Evolutionary conservation across 371 early-diverging fungal genomes (phyloP).

Genomic region (Mortierella sp.): DNA sequence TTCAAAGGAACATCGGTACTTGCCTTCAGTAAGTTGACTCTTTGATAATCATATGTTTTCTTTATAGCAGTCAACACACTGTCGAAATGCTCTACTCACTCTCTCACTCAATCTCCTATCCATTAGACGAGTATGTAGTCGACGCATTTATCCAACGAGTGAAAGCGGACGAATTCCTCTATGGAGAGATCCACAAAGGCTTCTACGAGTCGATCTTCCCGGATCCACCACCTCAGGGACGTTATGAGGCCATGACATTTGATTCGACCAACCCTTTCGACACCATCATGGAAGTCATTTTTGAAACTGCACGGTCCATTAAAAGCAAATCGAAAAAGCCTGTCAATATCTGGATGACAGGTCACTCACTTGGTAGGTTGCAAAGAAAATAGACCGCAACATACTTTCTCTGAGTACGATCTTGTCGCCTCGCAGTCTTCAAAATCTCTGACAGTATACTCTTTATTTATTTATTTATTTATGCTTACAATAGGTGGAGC

Average conservation of each 20-base stretch:
- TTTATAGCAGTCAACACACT: no score
- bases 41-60: no score
- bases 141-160: constrained; percentile 42
- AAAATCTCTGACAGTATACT: neutral
- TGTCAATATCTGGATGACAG: constrained; percentile 62
- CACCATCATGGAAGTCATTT: constrained; percentile 55
- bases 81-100: neutral
- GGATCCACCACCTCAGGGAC: constrained; percentile 29
- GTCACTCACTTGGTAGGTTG: constrained; percentile 60
- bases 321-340: constrained; percentile 45
- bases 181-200: constrained; percentile 51
- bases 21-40: constrained; percentile 40
- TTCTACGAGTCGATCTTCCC: constrained; percentile 52
- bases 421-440: neutral
- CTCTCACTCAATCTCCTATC: no score
- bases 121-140: constrained; percentile 59
- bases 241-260: constrained; percentile 13
- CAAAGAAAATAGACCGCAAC: neutral
- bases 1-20: constrained; percentile 62
- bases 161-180: constrained; percentile 38
- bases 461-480: neutral
- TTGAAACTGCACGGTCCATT: constrained; percentile 39
- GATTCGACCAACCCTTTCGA: constrained; percentile 58
- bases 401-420: neutral
- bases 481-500: constrained; percentile 43